Conservation (phyloP, 208 protist species). For the Trypanosoma cruzi region DNA sequence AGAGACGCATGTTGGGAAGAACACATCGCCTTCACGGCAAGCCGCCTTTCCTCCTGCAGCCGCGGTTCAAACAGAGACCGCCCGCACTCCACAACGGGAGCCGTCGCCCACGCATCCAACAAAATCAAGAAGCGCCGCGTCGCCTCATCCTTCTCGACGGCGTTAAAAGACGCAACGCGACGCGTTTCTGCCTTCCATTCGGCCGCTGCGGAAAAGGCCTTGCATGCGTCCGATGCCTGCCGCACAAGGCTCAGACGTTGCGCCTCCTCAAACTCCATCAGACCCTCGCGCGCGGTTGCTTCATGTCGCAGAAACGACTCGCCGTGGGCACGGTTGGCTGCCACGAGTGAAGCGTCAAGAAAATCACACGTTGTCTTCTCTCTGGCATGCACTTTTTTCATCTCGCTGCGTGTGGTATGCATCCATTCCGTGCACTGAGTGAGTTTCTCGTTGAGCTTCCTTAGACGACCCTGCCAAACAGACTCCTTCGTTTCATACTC, state of each 20-base stretch:
- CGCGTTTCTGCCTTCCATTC: not conserved
- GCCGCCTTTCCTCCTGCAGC: not conserved
- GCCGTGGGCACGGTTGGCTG: not conserved
- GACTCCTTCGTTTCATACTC: conserved; percentile 3
- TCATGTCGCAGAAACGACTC: not conserved
- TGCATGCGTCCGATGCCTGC: not conserved
- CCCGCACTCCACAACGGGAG: not conserved
- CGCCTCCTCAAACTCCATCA: not conserved
- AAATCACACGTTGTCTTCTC: not conserved
- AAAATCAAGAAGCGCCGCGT: not conserved
- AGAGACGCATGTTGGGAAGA: not conserved
- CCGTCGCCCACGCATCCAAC: not conserved
- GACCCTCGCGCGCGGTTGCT: not conserved
- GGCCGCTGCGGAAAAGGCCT: not conserved
- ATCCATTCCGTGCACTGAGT: not conserved
- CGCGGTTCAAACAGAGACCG: not conserved
- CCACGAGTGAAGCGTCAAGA: not conserved
- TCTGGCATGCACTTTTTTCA: not conserved
- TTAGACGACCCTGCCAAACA: not conserved
- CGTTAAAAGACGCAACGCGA: not conserved
- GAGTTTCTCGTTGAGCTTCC: not conserved
- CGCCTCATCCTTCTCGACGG: not conserved
- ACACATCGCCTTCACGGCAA: not conserved
- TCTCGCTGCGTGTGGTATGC: not conserved
- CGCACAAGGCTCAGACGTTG: not conserved